Conservation (phyloP, 345 rosid species). For the Eucalyptus cloeziana region DNA sequence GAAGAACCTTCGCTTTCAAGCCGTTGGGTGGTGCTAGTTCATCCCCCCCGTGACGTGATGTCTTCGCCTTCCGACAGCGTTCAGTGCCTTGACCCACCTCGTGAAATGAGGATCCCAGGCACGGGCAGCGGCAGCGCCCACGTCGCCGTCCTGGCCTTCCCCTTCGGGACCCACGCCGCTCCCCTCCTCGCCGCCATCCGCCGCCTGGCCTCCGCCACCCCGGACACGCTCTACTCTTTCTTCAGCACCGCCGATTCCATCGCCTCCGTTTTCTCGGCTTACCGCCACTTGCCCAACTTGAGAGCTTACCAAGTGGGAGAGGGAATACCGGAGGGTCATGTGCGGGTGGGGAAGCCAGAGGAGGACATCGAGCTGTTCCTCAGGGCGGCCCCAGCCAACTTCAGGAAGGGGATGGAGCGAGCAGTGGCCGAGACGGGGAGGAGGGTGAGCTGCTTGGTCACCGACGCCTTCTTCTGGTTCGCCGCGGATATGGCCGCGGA, state of each 20-base stretch:
- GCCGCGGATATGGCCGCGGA: conserved; percentile 24
- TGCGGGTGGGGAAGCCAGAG: conserved; percentile 6
- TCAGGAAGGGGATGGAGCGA: conserved; percentile 7
- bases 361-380: conserved; percentile 23
- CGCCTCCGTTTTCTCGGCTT: background rate
- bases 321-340: conserved; percentile 13
- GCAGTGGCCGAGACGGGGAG: conserved; percentile 17
- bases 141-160: conserved; percentile 28
- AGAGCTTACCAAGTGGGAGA: conserved; percentile 3
- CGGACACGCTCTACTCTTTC: conserved; percentile 23
- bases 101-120: too few species aligned
- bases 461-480: conserved; percentile 37
- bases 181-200: conserved; percentile 13
- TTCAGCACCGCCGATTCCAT: conserved; percentile 3
- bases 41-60: too few species aligned
- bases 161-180: conserved; percentile 22
- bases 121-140: background rate
- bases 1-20: background rate
- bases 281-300: background rate
- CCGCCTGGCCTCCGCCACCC: conserved; percentile 14
- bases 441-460: conserved; percentile 16
- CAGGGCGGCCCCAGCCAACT: conserved; percentile 11
- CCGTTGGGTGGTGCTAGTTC: too few species aligned
- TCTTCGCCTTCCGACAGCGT: background rate
- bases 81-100: too few species aligned